Conservation (phyloP, 2,329 filamentous ascomycete genomes). For the Ilyonectria sp. region DNA sequence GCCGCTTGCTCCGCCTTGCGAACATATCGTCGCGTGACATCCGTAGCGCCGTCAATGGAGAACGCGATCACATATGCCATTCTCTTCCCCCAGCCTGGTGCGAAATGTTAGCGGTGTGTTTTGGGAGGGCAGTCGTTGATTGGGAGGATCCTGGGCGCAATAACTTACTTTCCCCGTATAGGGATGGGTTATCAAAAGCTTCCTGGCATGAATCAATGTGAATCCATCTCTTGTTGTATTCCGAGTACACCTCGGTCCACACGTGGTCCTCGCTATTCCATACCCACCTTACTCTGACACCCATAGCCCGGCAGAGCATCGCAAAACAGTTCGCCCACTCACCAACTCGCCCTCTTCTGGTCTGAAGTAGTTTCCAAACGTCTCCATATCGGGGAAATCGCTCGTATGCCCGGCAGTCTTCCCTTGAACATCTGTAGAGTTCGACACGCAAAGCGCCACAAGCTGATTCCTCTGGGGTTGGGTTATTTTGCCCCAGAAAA, state of each 20-base stretch:
- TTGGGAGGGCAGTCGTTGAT: background rate
- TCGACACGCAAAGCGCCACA: background rate
- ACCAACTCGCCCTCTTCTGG: background rate
- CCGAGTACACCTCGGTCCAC: background rate
- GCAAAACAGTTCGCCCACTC: background rate
- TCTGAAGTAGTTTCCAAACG: background rate
- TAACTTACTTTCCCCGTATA: background rate
- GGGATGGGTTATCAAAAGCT: background rate
- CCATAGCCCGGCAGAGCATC: background rate
- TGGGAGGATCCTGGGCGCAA: background rate
- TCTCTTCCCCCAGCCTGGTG: background rate
- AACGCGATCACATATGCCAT: background rate
- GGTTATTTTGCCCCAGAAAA: background rate
- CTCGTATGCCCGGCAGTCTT: background rate
- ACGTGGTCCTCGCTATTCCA: background rate
- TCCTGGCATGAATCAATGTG: background rate
- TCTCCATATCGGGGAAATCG: background rate
- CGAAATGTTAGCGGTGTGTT: background rate
- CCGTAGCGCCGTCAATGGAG: background rate
- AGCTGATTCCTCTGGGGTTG: background rate
- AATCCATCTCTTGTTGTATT: background rate
- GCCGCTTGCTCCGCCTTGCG: background rate
- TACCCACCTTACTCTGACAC: background rate
- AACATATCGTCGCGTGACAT: background rate
- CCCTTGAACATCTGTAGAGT: background rate